Percentiles rank a stretch among this genome's conserved stretches.
Conservation (phyloP, 1,284 basidiomycete species). For the Coniferiporia weirii region DNA sequence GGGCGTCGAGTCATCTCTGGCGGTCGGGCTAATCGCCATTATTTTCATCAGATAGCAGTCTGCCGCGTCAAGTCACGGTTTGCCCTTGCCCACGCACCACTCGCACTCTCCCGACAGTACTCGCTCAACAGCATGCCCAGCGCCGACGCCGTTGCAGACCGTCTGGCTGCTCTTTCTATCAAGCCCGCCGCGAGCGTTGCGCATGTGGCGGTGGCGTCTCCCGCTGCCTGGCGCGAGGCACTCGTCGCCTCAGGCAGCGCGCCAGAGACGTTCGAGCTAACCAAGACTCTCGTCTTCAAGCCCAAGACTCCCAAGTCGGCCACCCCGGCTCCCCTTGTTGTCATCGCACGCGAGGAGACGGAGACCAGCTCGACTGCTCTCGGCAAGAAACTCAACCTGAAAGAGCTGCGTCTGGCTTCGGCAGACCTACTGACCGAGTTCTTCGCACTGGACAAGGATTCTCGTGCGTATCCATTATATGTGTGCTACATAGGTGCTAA, state of each 20-base stretch:
- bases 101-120: slow-evolving; percentile 15
- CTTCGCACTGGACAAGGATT: slow-evolving; percentile 82
- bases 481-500: slow-evolving; percentile 9
- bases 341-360: slow-evolving; percentile 80
- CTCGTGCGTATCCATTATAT: slow-evolving; percentile 48
- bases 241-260: slow-evolving; percentile 35
- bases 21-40: neutral
- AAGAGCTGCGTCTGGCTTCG: slow-evolving; percentile 85
- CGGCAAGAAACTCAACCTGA: slow-evolving; percentile 80
- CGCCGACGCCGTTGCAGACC: slow-evolving; percentile 4
- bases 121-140: slow-evolving; percentile 5
- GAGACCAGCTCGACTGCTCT: slow-evolving; percentile 74
- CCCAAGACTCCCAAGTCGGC: slow-evolving; percentile 89
- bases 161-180: slow-evolving; percentile 38
- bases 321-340: slow-evolving; percentile 78
- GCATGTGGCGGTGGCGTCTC: slow-evolving; percentile 57
- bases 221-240: slow-evolving; percentile 63
- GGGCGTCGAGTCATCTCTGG: neutral
- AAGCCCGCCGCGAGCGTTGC: slow-evolving; percentile 43
- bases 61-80: slow-evolving; percentile 28
- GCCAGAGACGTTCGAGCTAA: slow-evolving; percentile 60
- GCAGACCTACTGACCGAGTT: slow-evolving; percentile 86
- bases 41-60: slow-evolving; percentile 9
- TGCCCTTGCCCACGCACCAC: slow-evolving; percentile 17
- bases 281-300: slow-evolving; percentile 86